A percentile compares a stretch with the other conserved stretches of the same genome.
phyloP scores from a whole-genome alignment of 2,329 filamentous ascomycete genomes.

The Stachybotrys elegans region DNA sequence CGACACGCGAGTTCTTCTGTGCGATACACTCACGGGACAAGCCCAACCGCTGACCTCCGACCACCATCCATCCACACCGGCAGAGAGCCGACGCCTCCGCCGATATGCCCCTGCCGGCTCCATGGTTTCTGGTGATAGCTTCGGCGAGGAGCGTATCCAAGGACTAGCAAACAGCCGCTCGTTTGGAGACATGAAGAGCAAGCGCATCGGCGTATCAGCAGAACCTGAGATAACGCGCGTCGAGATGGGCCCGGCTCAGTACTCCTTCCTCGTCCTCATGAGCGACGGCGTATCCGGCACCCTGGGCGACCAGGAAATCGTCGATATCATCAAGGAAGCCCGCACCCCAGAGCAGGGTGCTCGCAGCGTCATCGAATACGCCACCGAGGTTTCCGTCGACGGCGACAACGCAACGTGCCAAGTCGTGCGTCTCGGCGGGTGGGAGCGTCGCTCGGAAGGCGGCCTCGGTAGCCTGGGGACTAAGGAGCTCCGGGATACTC shows the following conservation, averaged over 20 bases:
- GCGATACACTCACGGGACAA: constrained; percentile 75
- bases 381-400: constrained; percentile 70
- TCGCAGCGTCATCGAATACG: constrained; percentile 74
- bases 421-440: constrained; percentile 62
- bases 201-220: constrained; percentile 88
- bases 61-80: constrained; percentile 85
- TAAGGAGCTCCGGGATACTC: constrained; percentile 83
- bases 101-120: constrained; percentile 71
- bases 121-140: constrained; percentile 84
- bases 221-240: constrained; percentile 83
- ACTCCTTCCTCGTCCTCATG: constrained; percentile 82
- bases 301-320: constrained; percentile 87
- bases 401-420: constrained; percentile 67
- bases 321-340: constrained; percentile 92
- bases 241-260: constrained; percentile 78
- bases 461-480: constrained; percentile 86
- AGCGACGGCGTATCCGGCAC: constrained; percentile 86
- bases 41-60: constrained; percentile 81
- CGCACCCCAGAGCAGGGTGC: constrained; percentile 84
- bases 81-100: constrained; percentile 76
- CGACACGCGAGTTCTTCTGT: constrained; percentile 86
- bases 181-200: constrained; percentile 88
- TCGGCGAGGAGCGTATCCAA: constrained; percentile 92
- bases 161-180: constrained; percentile 90
- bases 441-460: constrained; percentile 73